A percentile compares a stretch with the other conserved stretches of the same genome.
phyloP scores from a whole-genome alignment of 805 yeast species.

The Isabelozyma pseudorhagii region DNA sequence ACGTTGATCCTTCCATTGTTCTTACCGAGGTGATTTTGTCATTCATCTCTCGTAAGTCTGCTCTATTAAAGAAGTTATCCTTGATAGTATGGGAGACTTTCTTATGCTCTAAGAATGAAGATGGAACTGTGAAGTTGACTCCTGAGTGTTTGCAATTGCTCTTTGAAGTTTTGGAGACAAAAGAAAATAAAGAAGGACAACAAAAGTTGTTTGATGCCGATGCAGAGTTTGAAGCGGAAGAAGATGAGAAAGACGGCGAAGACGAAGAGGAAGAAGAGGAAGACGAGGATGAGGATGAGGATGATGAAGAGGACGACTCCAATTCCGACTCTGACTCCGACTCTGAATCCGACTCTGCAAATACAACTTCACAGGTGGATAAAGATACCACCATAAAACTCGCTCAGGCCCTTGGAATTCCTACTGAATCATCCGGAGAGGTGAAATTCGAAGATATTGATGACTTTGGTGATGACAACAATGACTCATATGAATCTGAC shows the following conservation, averaged over 20 bases:
- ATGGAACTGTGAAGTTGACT: slow-evolving; percentile 22
- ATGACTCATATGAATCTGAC: slow-evolving; percentile 58
- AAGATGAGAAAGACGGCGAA: slow-evolving; percentile 19
- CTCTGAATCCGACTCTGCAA: slow-evolving; percentile 5
- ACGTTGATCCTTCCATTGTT: slow-evolving; percentile 25
- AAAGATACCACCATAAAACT: slow-evolving; percentile 56
- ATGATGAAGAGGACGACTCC: slow-evolving; percentile 5
- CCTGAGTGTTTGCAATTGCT: slow-evolving; percentile 33
- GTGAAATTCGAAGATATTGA: slow-evolving; percentile 40
- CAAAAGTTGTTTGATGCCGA: slow-evolving; percentile 67
- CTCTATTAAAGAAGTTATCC: slow-evolving; percentile 34
- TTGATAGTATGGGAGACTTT: slow-evolving; percentile 39
- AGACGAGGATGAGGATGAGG: slow-evolving; percentile 13
- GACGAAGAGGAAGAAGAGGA: slow-evolving; percentile 24
- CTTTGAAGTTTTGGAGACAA: slow-evolving; percentile 42
- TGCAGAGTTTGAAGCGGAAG: slow-evolving; percentile 24
- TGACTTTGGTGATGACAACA: slow-evolving; percentile 43
- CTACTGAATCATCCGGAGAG: slow-evolving; percentile 42
- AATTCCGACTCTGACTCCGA: slow-evolving; percentile 8
- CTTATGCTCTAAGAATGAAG: slow-evolving; percentile 26
- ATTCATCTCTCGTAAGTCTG: slow-evolving; percentile 41
- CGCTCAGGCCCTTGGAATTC: slow-evolving; percentile 70
- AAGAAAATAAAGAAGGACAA: slow-evolving; percentile 83
- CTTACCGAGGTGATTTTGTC: slow-evolving; percentile 43
- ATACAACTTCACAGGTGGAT: slow-evolving; percentile 21